A percentile compares a stretch with the other conserved stretches of the same genome.
These are phyloP conservation scores for Huntiella bhutanensis DNA, from an alignment of 2,329 filamentous ascomycete genomes.

Conservation along the genomic window DNA sequence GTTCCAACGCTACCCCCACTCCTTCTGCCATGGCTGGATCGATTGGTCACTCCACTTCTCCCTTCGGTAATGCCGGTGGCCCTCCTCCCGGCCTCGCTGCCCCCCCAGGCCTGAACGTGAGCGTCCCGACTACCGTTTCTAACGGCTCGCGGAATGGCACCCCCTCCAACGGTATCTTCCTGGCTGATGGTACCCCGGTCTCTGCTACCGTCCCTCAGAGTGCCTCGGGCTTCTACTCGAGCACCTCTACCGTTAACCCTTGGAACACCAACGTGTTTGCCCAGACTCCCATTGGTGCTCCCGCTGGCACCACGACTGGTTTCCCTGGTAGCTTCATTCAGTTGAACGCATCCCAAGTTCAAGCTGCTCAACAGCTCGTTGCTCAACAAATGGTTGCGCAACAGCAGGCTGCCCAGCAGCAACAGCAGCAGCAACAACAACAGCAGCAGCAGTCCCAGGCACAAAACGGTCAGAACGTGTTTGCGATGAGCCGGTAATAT, in stretches of 20 bases:
- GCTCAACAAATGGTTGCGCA: neutral
- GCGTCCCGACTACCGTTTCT: slow-evolving; percentile 15
- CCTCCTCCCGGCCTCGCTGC: slow-evolving; percentile 66
- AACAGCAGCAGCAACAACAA: neutral
- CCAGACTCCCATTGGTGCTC: slow-evolving; percentile 1
- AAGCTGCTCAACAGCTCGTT: neutral
- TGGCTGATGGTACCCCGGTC: neutral
- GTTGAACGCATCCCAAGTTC: neutral
- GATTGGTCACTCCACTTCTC: slow-evolving; percentile 29
- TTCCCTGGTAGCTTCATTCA: slow-evolving; percentile 1
- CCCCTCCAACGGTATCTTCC: neutral
- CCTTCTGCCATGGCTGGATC: slow-evolving; percentile 20
- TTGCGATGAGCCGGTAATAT: slow-evolving; percentile 18
- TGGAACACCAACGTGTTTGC: slow-evolving; percentile 9
- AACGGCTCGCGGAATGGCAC: slow-evolving; percentile 12
- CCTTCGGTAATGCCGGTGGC: slow-evolving; percentile 49
- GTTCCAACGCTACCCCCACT: slow-evolving; percentile 28
- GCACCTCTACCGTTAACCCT: slow-evolving; percentile 6
- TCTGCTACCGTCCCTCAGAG: slow-evolving; percentile 5
- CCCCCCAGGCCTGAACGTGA: slow-evolving; percentile 40
- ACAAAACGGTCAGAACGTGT: neutral
- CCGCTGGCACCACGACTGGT: neutral
- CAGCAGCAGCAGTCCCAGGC: neutral
- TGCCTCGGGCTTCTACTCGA: slow-evolving; percentile 5
- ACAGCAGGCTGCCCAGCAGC: neutral